Evolutionary conservation across 2,329 filamentous ascomycete genomes (phyloP), one percentile per base, ranked within the genome.

Genomic region (Madurella mycetomatis): DNA sequence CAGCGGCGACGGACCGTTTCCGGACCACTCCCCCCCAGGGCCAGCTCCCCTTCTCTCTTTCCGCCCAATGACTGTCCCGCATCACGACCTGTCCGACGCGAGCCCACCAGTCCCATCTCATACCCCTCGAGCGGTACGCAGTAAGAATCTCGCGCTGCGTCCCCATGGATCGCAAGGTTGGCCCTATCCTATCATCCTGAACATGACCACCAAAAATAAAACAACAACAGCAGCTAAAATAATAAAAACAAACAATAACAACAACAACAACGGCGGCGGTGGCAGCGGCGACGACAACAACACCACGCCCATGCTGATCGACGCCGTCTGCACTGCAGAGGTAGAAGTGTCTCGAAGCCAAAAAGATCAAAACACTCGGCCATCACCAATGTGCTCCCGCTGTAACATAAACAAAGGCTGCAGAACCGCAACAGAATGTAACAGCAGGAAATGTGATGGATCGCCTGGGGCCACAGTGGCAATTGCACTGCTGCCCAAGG

Each of bases 401-500:
- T 9, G 42, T 11, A n/a, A 34, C 31, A 15, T 43, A 44, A 47
- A 49, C 53, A 48, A 19, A 49, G 16, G 31, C 13, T 43, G 16
- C 43, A 40, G 19, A 46, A 32, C 25, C 34, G 16, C 43, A 32
- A 42, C 18, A 11, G 32, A 25, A n/a, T 30, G 8, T 18, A 47
- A 16, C 13, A 44, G 25, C 25, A 25, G 25, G 45, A 48, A 40
- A 54, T 54, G 30, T 50, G 47, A 47, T 7, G 17, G 15, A 42
- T 9, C 48, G 4, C 9, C 15, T 9, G 15, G 12, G n/a, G 31
- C 43, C 53, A 51, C 30, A 55, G 47, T 47, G 47, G 47, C 53
- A 39, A 55, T 37, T 37, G 34, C 34, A 15, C 34, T 47, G 47
- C 39, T 51, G 48, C 53, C 48, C 48, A 43, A 55, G 15, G 16